Percentiles rank a stretch among this genome's conserved stretches.
These are phyloP conservation scores for Gaultheria prostrata DNA, from an alignment of 148 eudicot genomes.

Conservation along the genomic window DNA sequence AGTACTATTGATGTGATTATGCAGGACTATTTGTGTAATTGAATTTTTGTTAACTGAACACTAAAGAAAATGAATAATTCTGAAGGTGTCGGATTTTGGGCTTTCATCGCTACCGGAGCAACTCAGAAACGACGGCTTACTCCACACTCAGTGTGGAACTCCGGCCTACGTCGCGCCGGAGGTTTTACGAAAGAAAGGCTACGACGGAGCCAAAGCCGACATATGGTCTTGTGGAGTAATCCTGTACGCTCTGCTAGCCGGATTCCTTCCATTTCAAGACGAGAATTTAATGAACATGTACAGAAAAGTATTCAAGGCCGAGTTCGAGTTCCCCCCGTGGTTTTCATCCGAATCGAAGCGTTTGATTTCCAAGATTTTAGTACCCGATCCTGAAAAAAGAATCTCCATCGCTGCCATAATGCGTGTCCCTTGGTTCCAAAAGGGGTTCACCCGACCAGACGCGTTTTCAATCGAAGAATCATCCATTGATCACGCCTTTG, in stretches of 20 bases:
- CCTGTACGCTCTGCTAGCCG: constrained; percentile 54
- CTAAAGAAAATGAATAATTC: neutral
- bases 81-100: constrained; percentile 9
- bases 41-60: neutral
- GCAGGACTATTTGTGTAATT: neutral
- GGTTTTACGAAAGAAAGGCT: constrained; percentile 58
- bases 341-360: constrained; percentile 48
- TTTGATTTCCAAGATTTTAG: constrained; percentile 55
- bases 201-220: constrained; percentile 63
- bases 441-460: constrained; percentile 28
- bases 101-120: constrained; percentile 1
- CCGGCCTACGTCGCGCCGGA: constrained; percentile 85
- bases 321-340: constrained; percentile 65
- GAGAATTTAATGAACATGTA: constrained; percentile 72
- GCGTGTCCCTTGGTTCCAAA: constrained; percentile 55
- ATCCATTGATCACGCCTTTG: neutral
- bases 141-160: constrained; percentile 58
- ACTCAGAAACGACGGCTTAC: neutral
- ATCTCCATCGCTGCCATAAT: constrained; percentile 49
- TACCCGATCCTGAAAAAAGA: constrained; percentile 47
- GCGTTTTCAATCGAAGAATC: constrained; percentile 24
- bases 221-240: constrained; percentile 84
- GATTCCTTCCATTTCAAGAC: constrained; percentile 63
- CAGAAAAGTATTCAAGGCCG: constrained; percentile 51
- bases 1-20: neutral